Evolutionary conservation across 2,329 filamentous ascomycete genomes (phyloP).

Genomic region (Pseudocercospora fijiensis): DNA sequence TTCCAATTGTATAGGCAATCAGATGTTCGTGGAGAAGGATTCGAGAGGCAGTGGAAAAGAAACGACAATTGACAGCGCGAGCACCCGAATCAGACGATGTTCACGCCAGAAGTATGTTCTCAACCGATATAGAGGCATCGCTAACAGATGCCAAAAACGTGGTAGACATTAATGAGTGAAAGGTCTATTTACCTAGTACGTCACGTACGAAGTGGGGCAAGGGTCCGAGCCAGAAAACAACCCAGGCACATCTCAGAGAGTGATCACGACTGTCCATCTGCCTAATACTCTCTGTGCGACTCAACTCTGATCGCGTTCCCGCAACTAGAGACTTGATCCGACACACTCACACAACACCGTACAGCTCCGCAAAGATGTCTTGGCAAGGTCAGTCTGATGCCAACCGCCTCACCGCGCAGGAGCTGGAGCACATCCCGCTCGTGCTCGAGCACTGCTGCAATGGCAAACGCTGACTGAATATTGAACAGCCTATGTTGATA

Average conservation of each 20-base stretch:
- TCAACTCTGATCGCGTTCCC: not conserved
- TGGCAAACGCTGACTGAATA: constrained; percentile 16
- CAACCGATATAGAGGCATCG: not conserved
- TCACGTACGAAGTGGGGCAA: not conserved
- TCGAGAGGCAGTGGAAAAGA: too few relatives aligned
- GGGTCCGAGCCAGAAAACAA: not conserved
- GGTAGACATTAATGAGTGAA: not conserved
- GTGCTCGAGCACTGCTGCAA: constrained; percentile 4
- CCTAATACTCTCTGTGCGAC: not conserved
- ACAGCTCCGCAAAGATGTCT: constrained; percentile 56
- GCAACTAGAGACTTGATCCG: not conserved
- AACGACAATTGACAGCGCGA: too few relatives aligned
- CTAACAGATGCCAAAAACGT: not conserved
- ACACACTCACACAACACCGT: constrained; percentile 3
- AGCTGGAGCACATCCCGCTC: not conserved
- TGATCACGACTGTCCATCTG: not conserved
- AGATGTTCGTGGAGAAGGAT: not conserved
- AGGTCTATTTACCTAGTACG: not conserved
- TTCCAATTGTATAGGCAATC: not conserved
- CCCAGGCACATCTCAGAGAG: not conserved
- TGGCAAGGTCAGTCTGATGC: constrained; percentile 64
- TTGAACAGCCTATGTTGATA: constrained; percentile 59
- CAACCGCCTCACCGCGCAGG: constrained; percentile 16
- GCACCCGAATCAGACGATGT: too few relatives aligned
- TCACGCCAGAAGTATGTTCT: not conserved